Evolutionary conservation across 2,329 filamentous ascomycete genomes (phyloP).

Genomic region (Colletotrichum chlorophyti): DNA sequence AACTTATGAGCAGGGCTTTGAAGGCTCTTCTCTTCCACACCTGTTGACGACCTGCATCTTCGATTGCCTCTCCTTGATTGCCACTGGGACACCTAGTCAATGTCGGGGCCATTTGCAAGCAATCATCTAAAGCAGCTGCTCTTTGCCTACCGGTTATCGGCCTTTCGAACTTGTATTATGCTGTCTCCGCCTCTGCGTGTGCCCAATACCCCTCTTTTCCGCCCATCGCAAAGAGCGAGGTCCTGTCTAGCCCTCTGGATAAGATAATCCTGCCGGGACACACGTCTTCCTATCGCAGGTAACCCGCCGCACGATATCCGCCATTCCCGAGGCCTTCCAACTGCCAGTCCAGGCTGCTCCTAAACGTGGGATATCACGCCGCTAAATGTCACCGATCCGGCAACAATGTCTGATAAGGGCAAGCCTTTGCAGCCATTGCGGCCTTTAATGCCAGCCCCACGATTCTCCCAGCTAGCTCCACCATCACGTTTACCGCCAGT

Average conservation of each 20-base stretch:
- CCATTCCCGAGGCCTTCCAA: background rate
- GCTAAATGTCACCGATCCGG: background rate
- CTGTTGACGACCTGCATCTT: too few species aligned
- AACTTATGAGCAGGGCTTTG: too few species aligned
- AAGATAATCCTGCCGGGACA: background rate
- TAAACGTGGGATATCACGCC: background rate
- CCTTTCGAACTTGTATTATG: conserved; percentile 19
- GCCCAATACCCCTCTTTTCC: conserved; percentile 19
- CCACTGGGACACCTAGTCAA: conserved; percentile 1
- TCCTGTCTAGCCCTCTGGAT: background rate
- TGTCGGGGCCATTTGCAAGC: background rate
- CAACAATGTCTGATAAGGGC: conserved; percentile 12
- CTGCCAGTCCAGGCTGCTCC: background rate
- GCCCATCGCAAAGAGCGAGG: conserved; percentile 1
- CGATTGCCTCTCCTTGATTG: background rate
- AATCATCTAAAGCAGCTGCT: background rate
- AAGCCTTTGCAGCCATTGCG: conserved; percentile 12
- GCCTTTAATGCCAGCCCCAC: conserved; percentile 18
- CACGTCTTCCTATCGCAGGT: background rate
- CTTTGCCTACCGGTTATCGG: conserved; percentile 1
- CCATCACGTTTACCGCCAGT: conserved; percentile 4
- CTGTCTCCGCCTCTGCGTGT: background rate
- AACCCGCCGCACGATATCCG: too few species aligned
- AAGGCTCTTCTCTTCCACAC: too few species aligned
- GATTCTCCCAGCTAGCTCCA: background rate